Evolutionary conservation across 306 rosid genomes (phyloP), one percentile per base, ranked within the genome.

Genomic region (Abrus pulchellus): DNA sequence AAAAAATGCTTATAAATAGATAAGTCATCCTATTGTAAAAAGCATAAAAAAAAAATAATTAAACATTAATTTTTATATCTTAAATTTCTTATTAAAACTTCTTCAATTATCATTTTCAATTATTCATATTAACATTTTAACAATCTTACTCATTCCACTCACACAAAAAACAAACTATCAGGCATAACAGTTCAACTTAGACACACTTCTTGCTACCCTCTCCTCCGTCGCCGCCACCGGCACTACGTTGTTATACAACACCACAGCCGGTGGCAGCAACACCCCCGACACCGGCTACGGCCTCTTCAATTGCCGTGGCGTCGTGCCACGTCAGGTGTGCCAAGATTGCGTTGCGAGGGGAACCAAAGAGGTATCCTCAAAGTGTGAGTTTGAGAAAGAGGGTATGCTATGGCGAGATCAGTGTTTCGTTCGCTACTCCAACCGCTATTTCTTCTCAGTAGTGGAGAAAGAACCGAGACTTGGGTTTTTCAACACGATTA

Each of bases 121-220:
- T n/a, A n/a, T n/a, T n/a, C n/a, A n/a, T n/a, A n/a, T n/a, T n/a
- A n/a, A n/a, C n/a, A n/a, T n/a, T n/a, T n/a, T n/a, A n/a, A n/a
- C n/a, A n/a, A n/a, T n/a, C n/a, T n/a, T n/a, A n/a, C n/a, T n/a
- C n/a, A n/a, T n/a, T n/a, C n/a, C n/a, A n/a, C n/a, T n/a, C n/a
- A n/a, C n/a, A n/a, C n/a, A n/a, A n/a, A n/a, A n/a, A n/a, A n/a
- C n/a, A n/a, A n/a, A n/a, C n/a, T n/a, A n/a, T n/a, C n/a, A n/a
- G n/a, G n/a, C n/a, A n/a, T n/a, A n/a, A 20, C 60, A 76, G 4
- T 72, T 72, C 56, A 73, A 77, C 36, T 84, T 76, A 63, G 50
- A 36, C 8, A 48, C 33, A 52, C 82, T 88, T 36, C 53, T 85
- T 62, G 54, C 89, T 2, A 38, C 69, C 8, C 74, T 88, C 12